A percentile compares a stretch with the other conserved stretches of the same genome.
Evolutionary conservation across 108 stramenopile species (phyloP).

Genomic region (Schizochytrium sp.): DNA sequence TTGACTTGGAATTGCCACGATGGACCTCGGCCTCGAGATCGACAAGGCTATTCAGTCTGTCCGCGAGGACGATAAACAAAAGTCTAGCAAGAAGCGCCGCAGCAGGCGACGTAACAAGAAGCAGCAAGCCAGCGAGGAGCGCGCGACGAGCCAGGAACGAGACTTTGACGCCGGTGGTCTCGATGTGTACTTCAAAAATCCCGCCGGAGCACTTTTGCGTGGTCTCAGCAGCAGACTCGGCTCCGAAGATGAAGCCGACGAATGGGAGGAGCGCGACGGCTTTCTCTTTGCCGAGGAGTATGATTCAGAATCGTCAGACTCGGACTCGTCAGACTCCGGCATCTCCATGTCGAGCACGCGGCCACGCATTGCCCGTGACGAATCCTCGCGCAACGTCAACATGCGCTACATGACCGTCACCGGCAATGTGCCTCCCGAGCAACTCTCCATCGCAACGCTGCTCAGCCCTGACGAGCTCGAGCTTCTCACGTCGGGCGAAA

Average conservation of each 20-base stretch:
- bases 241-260: neutral
- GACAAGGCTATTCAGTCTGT: neutral
- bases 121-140: neutral
- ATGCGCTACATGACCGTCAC: neutral
- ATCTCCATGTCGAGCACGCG: neutral
- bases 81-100: neutral
- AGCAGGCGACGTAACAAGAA: neutral
- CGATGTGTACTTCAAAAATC: neutral
- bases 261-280: neutral
- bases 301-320: neutral
- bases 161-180: neutral
- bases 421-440: neutral
- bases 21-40: neutral
- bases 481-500: neutral
- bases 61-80: neutral
- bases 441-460: neutral
- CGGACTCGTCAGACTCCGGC: neutral
- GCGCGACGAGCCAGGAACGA: neutral
- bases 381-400: neutral
- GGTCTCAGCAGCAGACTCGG: neutral
- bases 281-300: neutral
- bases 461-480: neutral
- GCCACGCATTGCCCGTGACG: neutral
- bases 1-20: neutral
- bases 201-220: neutral